phyloP scores from a whole-genome alignment of 176 grass and related monocot genomes.

The Cenchrus americanus region DNA sequence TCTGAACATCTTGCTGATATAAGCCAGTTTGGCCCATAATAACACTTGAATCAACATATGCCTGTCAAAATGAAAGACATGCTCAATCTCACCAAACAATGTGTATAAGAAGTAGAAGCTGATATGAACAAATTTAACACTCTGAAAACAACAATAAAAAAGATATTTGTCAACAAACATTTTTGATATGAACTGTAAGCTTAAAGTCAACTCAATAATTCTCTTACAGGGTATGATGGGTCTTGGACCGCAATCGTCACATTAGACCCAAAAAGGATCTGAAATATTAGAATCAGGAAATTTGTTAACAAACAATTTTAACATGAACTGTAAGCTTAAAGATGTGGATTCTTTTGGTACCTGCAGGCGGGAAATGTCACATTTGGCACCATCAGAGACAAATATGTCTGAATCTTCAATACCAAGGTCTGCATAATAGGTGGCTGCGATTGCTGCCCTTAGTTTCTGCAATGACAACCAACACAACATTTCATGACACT shows the following conservation, averaged over 20 bases:
- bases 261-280: constrained; percentile 94
- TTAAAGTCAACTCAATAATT: neutral
- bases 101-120: neutral
- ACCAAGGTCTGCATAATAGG: constrained; percentile 86
- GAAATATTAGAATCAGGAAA: constrained; percentile 37
- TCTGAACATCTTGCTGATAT: constrained; percentile 83
- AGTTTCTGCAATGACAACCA: constrained; percentile 71
- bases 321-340: constrained; percentile 19
- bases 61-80: constrained; percentile 51
- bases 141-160: neutral
- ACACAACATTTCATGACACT: constrained; percentile 2
- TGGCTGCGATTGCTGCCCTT: constrained; percentile 77
- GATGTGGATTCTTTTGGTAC: constrained; percentile 38
- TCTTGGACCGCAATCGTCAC: constrained; percentile 91
- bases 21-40: constrained; percentile 84
- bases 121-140: constrained; percentile 2
- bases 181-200: too few species aligned
- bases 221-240: constrained; percentile 90
- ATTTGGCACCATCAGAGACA: constrained; percentile 98
- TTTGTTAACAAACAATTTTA: constrained; percentile 1
- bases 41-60: constrained; percentile 95
- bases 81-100: constrained; percentile 9
- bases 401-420: constrained; percentile 90
- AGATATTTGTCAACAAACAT: too few species aligned
- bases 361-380: constrained; percentile 98